Conservation (phyloP, 1,139 yeast genomes). For the Diutina scorzettiae region DNA sequence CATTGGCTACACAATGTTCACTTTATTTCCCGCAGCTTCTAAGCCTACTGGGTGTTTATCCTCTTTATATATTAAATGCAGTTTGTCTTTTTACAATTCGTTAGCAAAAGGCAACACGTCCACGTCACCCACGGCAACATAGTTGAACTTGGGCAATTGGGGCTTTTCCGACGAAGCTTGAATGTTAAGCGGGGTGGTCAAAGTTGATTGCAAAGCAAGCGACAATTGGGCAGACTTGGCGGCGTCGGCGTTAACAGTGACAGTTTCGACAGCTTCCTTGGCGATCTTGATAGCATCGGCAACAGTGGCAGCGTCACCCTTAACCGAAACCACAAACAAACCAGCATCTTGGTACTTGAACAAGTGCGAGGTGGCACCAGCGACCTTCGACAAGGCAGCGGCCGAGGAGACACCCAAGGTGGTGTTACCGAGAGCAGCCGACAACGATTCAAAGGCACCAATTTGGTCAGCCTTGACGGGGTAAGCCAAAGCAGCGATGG, state of each 20-base stretch:
- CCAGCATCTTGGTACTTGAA: constrained; percentile 71
- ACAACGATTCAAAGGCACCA: constrained; percentile 60
- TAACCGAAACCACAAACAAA: constrained; percentile 60
- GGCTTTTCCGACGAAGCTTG: constrained; percentile 30
- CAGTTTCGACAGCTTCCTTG: constrained; percentile 38
- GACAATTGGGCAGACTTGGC: constrained; percentile 37
- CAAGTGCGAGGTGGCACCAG: constrained; percentile 49
- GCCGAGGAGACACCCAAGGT: constrained; percentile 36
- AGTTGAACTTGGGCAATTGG: constrained; percentile 51
- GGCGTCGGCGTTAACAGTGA: constrained; percentile 24
- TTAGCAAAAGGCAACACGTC: constrained; percentile 81
- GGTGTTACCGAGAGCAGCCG: constrained; percentile 63
- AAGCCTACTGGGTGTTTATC: no score
- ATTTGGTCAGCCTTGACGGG: constrained; percentile 58
- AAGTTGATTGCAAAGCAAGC: constrained; percentile 36
- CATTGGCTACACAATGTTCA: no score
- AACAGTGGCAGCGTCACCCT: constrained; percentile 46
- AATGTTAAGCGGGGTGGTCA: constrained; percentile 34
- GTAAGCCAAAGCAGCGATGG: constrained; percentile 71
- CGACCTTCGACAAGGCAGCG: constrained; percentile 33
- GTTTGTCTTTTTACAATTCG: constrained; percentile 48
- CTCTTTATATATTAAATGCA: constrained; percentile 4
- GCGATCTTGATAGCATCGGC: constrained; percentile 52
- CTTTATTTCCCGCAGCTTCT: no score
- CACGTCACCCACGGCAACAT: constrained; percentile 86